Percentiles rank a stretch among this genome's conserved stretches.
Evolutionary conservation across 2,329 filamentous ascomycete species (phyloP).

Genomic region (Paracoccidioides brasiliensis): DNA sequence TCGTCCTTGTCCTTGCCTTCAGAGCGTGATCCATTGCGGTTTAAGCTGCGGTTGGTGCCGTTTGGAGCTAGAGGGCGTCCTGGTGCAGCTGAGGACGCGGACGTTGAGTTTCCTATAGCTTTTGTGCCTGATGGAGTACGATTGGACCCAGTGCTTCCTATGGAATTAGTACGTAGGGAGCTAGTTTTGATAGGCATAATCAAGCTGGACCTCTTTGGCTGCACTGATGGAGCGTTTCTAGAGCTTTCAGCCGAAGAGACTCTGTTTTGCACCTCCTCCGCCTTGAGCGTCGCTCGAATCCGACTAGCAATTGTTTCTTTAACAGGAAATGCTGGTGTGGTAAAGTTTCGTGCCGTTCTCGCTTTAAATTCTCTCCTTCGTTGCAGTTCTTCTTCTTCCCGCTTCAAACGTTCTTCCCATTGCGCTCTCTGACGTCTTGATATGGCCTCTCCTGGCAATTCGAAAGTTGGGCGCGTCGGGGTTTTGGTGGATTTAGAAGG

Average conservation of each 20-base stretch:
- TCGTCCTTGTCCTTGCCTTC: neutral
- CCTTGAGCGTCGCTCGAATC: slow-evolving; percentile 23
- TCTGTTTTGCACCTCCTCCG: neutral
- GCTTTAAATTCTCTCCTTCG: slow-evolving; percentile 33
- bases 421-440: slow-evolving; percentile 41
- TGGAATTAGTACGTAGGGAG: slow-evolving; percentile 5
- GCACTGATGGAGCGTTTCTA: neutral
- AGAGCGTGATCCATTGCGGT: neutral
- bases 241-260: neutral
- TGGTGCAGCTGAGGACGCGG: neutral
- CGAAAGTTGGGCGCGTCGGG: slow-evolving; percentile 38
- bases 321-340: slow-evolving; percentile 21
- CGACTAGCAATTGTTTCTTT: slow-evolving; percentile 36
- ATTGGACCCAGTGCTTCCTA: neutral
- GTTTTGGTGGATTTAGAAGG: slow-evolving; percentile 39
- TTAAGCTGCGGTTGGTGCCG: neutral
- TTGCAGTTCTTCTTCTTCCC: slow-evolving; percentile 28
- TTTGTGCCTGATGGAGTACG: slow-evolving; percentile 8
- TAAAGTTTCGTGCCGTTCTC: slow-evolving; percentile 24
- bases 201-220: neutral
- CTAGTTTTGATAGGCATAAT: neutral
- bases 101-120: slow-evolving; percentile 8
- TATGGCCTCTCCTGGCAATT: slow-evolving; percentile 40
- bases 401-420: slow-evolving; percentile 35
- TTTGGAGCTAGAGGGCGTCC: neutral